Evolutionary conservation across 1,284 basidiomycete species (phyloP), one percentile per base, ranked within the genome.

Genomic region (Anthracocystis setariae): DNA sequence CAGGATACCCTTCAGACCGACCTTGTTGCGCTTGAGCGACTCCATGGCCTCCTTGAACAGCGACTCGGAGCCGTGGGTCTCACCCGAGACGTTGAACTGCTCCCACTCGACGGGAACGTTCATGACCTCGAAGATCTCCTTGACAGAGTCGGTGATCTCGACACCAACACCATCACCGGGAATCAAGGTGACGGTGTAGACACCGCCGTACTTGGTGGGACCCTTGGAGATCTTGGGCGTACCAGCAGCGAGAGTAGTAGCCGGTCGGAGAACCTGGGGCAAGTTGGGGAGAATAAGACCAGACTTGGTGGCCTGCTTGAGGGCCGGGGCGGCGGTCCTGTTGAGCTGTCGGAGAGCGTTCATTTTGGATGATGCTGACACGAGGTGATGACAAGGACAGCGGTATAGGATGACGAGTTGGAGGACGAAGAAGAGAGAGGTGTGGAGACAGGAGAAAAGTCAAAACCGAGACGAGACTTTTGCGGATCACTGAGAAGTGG

Each of bases 61-160:
- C 56, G 89, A 91, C 85, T 98, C 95, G 80, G 93, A 93, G 59
- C 91, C 88, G 57, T 92, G 92, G 35, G 94, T 96, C 88, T 96
- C 90, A 67, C 96, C 96, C 45, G 93, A 95, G 70, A 99, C 93
- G 83, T 98, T 89, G 86, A 94, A 98, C 85, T 98, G 93, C 84
- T 98, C 94, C 92, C 94, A 99, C 85, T 98, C 93, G 85, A 99
- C 94, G 84, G 96, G 96, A 33, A 94, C 96, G 84, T 98, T 98
- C 84, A 93, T 89, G 73, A 92, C 88, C 84, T 96, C 92, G 80
- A 98, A 99, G 84, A 98, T 94, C 86, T 98, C 94, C 87, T 99
- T 98, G 79, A 99, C 95, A 18, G 93, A 95, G 85, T 95, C 92
- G 71, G 94, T 93, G 84, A 99, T 93, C 86, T 98, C 96, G 82